These are phyloP conservation scores for Mycena sanguinolenta DNA, from an alignment of 768 basidiomycete genomes.

Conservation along the genomic window DNA sequence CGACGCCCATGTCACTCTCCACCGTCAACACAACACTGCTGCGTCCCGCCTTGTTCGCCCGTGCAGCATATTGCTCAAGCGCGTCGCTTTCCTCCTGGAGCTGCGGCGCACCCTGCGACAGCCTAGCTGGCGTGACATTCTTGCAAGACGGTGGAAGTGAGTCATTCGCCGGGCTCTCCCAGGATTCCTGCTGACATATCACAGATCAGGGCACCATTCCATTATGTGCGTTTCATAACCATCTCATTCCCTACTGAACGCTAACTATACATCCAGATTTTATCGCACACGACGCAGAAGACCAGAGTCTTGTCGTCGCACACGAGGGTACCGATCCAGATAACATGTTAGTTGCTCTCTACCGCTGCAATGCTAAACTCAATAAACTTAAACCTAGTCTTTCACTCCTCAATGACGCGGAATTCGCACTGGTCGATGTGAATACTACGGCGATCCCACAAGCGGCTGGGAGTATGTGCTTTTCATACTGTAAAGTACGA, in stretches of 20 bases:
- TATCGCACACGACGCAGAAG: slow-evolving; percentile 51
- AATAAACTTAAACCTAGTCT: slow-evolving; percentile 36
- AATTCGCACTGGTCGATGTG: slow-evolving; percentile 44
- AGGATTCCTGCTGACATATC: too few species aligned
- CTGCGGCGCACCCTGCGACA: slow-evolving; percentile 23
- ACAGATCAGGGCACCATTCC: slow-evolving; percentile 49
- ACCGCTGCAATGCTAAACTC: too few species aligned
- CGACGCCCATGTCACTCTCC: slow-evolving; percentile 23
- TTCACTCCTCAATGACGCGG: slow-evolving; percentile 53
- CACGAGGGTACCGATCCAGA: slow-evolving; percentile 56
- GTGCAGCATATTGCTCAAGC: slow-evolving; percentile 54
- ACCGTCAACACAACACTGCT: slow-evolving; percentile 31
- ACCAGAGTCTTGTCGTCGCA: slow-evolving; percentile 55
- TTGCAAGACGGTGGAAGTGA: slow-evolving; percentile 50
- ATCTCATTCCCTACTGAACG: background rate
- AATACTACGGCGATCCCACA: slow-evolving; percentile 47
- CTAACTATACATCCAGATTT: slow-evolving; percentile 42
- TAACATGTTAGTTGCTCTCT: slow-evolving; percentile 43
- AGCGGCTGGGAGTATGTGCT: slow-evolving; percentile 39
- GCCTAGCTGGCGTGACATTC: slow-evolving; percentile 22
- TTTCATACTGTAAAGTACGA: too few species aligned
- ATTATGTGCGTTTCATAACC: slow-evolving; percentile 40
- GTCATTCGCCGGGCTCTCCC: too few species aligned
- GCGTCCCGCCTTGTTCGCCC: slow-evolving; percentile 51
- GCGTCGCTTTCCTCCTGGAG: slow-evolving; percentile 45